These are phyloP conservation scores for Pyricularia grisea DNA, from an alignment of 2,329 filamentous ascomycete genomes.

Conservation along the genomic window DNA sequence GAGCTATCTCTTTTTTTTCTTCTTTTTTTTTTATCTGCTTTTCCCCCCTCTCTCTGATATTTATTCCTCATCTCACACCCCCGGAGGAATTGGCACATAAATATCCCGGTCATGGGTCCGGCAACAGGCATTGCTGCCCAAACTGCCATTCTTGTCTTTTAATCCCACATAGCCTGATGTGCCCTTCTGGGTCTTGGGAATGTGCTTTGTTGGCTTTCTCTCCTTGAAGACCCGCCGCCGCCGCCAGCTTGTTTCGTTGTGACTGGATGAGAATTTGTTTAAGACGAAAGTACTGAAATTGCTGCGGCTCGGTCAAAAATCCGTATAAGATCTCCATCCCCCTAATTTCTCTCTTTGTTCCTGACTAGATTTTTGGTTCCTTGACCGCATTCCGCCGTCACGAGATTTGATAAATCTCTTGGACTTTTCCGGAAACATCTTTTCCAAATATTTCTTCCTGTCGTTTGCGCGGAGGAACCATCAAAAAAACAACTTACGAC, in stretches of 20 bases:
- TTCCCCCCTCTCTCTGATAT: neutral
- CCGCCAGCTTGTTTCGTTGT: neutral
- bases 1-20: conserved; percentile 3
- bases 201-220: neutral
- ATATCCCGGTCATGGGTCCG: neutral
- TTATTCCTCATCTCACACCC: neutral
- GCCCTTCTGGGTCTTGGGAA: neutral
- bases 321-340: conserved; percentile 2
- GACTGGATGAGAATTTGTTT: conserved; percentile 1
- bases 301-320: neutral
- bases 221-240: neutral
- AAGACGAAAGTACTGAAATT: neutral
- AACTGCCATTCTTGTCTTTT: conserved; percentile 20
- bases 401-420: neutral
- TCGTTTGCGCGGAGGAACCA: neutral
- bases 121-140: conserved; percentile 28
- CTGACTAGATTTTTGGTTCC: neutral
- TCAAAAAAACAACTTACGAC: neutral
- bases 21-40: neutral
- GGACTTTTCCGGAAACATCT: neutral
- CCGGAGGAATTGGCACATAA: neutral
- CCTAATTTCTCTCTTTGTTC: neutral
- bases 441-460: neutral
- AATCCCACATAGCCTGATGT: conserved; percentile 24
- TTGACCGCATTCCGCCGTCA: conserved; percentile 1